These are phyloP conservation scores for Penicillium macrosclerotiorum DNA, from an alignment of 495 filamentous ascomycete genomes.

Conservation along the genomic window DNA sequence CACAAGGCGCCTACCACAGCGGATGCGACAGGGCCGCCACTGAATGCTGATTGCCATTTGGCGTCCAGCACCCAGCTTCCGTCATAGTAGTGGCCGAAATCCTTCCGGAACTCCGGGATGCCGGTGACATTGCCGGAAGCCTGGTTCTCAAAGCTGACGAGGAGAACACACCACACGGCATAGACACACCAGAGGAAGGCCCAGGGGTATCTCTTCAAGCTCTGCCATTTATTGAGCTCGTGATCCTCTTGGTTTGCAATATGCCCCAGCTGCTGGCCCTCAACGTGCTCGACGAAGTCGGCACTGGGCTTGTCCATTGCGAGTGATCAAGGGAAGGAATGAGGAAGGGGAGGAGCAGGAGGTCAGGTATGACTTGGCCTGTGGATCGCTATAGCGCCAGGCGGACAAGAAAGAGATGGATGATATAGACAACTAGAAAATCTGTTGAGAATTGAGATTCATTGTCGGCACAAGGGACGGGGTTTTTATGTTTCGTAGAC, in stretches of 20 bases:
- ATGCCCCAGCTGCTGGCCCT: constrained; percentile 11
- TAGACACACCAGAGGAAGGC: constrained; percentile 16
- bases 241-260: constrained; percentile 19
- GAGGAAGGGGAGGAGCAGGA: background rate
- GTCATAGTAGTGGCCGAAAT: constrained; percentile 27
- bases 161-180: constrained; percentile 24
- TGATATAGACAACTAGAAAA: background rate
- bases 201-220: constrained; percentile 16
- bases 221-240: constrained; percentile 14
- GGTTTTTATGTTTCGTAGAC: background rate
- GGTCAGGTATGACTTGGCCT: too few species aligned
- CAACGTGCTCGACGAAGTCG: constrained; percentile 10
- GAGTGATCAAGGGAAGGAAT: background rate
- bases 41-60: constrained; percentile 31
- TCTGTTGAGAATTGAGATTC: too few species aligned
- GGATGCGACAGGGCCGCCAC: constrained; percentile 18
- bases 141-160: constrained; percentile 33
- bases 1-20: constrained; percentile 16
- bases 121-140: constrained; percentile 24
- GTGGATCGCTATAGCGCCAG: too few species aligned
- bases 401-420: background rate
- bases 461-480: too few species aligned
- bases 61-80: constrained; percentile 25
- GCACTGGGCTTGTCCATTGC: constrained; percentile 15
- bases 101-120: constrained; percentile 32